Evolutionary conservation across 306 rosid species (phyloP), one percentile per base, ranked within the genome.

Genomic region (Cucurbita argyrosperma): DNA sequence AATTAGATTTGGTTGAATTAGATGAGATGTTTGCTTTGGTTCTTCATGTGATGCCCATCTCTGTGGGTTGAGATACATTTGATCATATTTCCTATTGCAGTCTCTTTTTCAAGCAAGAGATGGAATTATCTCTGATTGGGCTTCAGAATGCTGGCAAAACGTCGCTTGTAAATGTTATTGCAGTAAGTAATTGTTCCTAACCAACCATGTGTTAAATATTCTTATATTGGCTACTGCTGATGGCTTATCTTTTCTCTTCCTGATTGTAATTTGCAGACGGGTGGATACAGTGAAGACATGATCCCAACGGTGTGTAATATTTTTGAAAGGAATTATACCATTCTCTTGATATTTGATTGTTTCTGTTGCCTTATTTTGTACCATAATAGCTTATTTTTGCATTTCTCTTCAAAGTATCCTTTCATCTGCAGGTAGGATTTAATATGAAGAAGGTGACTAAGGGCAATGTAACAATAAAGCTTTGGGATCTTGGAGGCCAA

Each of bases 101-200:
- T 68, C 78, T 87, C 66, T 84, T 90, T 73, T 86, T 83, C 83
- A 87, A 90, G 89, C 96, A 87, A 81, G 92, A 90, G 77, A 87
- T 87, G 92, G 90, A 90, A 82, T 77, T 84, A 8, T 87, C 96
- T 58, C 60, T 90, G 72, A 84, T 90, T 74, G 90, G 89, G 45
- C 92, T 90, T 80, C 90, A 87, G 80, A 84, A 89, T 87, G 90
- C 92, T 7, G 88, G 96, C 71, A 90, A 87, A 84, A 87, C 90
- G 45, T 90, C 92, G 1, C 87, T 87, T 77, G 87, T 90, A 53
- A 90, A 85, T 80, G 96, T 83, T 78, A 81, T 90, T 78, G 90
- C 88, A 42, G 92, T 90, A 84, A 80, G 92, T 87, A 56, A 75
- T 18, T 67, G 0, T 43, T 10, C 39, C 10, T 3, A 19, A 19